Evolutionary conservation across 225 moss, liverwort and hornwort species (phyloP), one percentile per base, ranked within the genome.

Genomic region (Anthoceros angustus): DNA sequence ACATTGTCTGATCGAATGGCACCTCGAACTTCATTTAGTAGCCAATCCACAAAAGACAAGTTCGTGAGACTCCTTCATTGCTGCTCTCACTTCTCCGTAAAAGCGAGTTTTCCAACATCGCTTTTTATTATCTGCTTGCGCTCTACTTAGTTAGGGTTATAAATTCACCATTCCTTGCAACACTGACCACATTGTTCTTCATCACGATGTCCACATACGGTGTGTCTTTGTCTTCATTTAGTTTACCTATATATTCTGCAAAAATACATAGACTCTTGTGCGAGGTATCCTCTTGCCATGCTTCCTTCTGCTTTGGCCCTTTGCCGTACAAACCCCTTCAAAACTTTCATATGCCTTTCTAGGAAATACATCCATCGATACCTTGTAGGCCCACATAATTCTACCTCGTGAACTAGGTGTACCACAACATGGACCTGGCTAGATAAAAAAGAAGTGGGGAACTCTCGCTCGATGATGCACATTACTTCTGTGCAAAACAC

Each of bases 181-280:
- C 9, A 43, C 43, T 43, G n/a, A n/a, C n/a, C n/a, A n/a, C n/a
- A n/a, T n/a, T n/a, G n/a, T n/a, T n/a, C n/a, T n/a, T n/a, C n/a
- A n/a, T n/a, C n/a, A n/a, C 12, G 43, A 43, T 12, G 9, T 7
- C 43, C 12, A 43, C 43, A 43, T 7, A 43, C 12, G 12, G 43
- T 43, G 8, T 8, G 8, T 43, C 9, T 43, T 43, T 43, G 43
- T 43, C 43, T 12, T 7, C 43, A 43, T 43, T 43, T 43, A 43
- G 12, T 7, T 43, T 43, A 8, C 43, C 43, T 12, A 43, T 12
- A 43, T 7, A 43, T 12, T 43, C 43, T 12, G 39, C 9, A 65
- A 6, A 65, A 25, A 15, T 0, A 18, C 64, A 65, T 65, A 26
- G 64, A 20, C 64, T 65, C 64, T 65, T 65, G 64, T n/a, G 40